A percentile compares a stretch with the other conserved stretches of the same genome.
These are phyloP conservation scores for Fusarium zealandicum DNA, from an alignment of 2,329 filamentous ascomycete genomes.

Conservation along the genomic window DNA sequence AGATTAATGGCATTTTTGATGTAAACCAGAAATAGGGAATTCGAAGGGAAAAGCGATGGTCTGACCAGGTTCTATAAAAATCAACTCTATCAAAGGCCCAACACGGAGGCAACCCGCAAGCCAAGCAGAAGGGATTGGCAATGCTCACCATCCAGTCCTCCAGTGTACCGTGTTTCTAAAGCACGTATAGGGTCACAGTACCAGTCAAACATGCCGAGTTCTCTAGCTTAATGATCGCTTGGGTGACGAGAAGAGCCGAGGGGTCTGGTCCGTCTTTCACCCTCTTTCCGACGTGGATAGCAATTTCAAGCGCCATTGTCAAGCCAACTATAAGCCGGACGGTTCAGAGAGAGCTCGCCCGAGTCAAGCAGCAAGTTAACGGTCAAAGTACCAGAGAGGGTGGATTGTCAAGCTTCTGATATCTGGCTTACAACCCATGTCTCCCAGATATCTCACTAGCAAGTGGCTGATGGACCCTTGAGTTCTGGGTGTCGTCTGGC, in stretches of 20 bases:
- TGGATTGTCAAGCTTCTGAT: not conserved
- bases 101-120: not conserved
- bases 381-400: not conserved
- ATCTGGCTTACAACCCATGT: not conserved
- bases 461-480: slow-evolving; percentile 6
- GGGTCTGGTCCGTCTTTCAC: not conserved
- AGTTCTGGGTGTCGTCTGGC: not conserved
- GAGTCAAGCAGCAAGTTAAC: not conserved
- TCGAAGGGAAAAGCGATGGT: too few relatives aligned
- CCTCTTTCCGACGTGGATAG: not conserved
- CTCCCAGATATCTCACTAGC: not conserved
- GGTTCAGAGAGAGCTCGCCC: not conserved
- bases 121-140: slow-evolving; percentile 7
- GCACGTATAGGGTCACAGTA: slow-evolving; percentile 2
- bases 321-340: not conserved
- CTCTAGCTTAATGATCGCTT: not conserved
- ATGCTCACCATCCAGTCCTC: slow-evolving; percentile 2
- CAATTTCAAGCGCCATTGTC: not conserved
- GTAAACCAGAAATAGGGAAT: too few relatives aligned
- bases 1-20: too few relatives aligned
- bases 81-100: too few relatives aligned
- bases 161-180: not conserved
- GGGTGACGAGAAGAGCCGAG: not conserved
- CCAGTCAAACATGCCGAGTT: not conserved
- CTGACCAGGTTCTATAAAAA: too few relatives aligned